Evolutionary conservation across 768 basidiomycete species (phyloP), one percentile per base, ranked within the genome.

Genomic region (Cystofilobasidium bisporidii): DNA sequence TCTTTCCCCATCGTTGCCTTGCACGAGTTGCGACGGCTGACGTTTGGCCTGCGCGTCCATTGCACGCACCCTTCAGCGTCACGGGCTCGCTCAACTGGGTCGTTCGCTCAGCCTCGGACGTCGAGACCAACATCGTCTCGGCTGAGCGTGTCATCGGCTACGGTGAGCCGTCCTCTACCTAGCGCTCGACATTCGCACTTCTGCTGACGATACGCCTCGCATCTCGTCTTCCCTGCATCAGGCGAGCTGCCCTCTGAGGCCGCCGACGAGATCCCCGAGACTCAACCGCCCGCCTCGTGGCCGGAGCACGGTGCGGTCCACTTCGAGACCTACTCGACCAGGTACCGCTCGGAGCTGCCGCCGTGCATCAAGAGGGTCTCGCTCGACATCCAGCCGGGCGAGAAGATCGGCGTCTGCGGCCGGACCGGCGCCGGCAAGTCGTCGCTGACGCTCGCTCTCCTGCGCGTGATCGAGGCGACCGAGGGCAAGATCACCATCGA

Each of bases 1-100:
- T 22, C 87, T 88, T 15, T 91, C 89, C 0, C 85, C 86, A n/a
- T 83, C 87, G 10, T 73, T 92, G 79, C 88, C 6, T 61, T 20
- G 10, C 11, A 32, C 36, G 17, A 17, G 17, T 6, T n/a, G n/a
- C 22, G 4, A 61, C 65, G 17, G 36, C 24, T 36, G 18, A 15
- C 22, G 11, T n/a, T n/a, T n/a, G n/a, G n/a, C n/a, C n/a, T 28
- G 26, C 30, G 24, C 8, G 26, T 50, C n/a, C n/a, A 36, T 63
- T n/a, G n/a, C n/a, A n/a, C n/a, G n/a, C n/a, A n/a, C n/a, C n/a
- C 14, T 3, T 22, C 24, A 55, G 32, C 43, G 65, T 66, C 43
- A 74, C 61, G 12, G 67, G 67, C n/a, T 63, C 67, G 2, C 61
- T 73, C 69, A 76, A 76, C 59, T 78, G 77, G 77, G 73, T 74